These are phyloP conservation scores for Venturia oleaginea DNA, from an alignment of 2,329 filamentous ascomycete species.

Conservation along the genomic window DNA sequence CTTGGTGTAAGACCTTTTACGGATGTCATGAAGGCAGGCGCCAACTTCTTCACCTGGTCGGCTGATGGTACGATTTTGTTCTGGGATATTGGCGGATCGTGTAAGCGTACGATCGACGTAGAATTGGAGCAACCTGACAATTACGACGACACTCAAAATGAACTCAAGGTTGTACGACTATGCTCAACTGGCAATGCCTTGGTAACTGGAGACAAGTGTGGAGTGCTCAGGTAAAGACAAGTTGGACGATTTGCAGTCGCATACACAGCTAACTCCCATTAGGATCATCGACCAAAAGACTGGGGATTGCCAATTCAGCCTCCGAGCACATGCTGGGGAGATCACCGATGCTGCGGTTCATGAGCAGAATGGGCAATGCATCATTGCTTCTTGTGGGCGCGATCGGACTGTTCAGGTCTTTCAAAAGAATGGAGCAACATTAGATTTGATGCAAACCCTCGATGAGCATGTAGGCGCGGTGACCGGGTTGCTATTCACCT, in stretches of 20 bases:
- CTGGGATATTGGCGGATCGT: slow-evolving; percentile 67
- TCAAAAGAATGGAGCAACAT: slow-evolving; percentile 45
- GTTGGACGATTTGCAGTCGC: not conserved
- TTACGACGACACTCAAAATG: slow-evolving; percentile 43
- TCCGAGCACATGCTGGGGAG: slow-evolving; percentile 79
- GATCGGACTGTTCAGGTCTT: slow-evolving; percentile 96
- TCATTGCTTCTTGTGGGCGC: slow-evolving; percentile 75
- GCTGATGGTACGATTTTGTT: slow-evolving; percentile 69
- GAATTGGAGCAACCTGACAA: slow-evolving; percentile 54
- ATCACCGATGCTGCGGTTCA: slow-evolving; percentile 73
- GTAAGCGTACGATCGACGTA: slow-evolving; percentile 55
- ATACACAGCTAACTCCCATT: slow-evolving; percentile 3
- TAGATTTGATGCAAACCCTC: slow-evolving; percentile 81
- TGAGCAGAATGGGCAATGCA: slow-evolving; percentile 47
- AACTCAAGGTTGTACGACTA: slow-evolving; percentile 49
- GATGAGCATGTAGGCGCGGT: slow-evolving; percentile 87
- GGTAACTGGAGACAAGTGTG: slow-evolving; percentile 76
- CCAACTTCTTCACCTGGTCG: slow-evolving; percentile 86
- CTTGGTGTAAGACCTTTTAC: slow-evolving; percentile 63
- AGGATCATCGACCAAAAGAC: slow-evolving; percentile 57
- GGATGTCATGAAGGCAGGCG: slow-evolving; percentile 49
- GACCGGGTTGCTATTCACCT: slow-evolving; percentile 63
- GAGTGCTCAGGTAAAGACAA: slow-evolving; percentile 53
- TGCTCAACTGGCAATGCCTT: slow-evolving; percentile 57
- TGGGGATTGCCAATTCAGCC: slow-evolving; percentile 55